A percentile compares a stretch with the other conserved stretches of the same genome.
phyloP scores from a whole-genome alignment of 495 filamentous ascomycete genomes.

The Lineolata rhizophorae region DNA sequence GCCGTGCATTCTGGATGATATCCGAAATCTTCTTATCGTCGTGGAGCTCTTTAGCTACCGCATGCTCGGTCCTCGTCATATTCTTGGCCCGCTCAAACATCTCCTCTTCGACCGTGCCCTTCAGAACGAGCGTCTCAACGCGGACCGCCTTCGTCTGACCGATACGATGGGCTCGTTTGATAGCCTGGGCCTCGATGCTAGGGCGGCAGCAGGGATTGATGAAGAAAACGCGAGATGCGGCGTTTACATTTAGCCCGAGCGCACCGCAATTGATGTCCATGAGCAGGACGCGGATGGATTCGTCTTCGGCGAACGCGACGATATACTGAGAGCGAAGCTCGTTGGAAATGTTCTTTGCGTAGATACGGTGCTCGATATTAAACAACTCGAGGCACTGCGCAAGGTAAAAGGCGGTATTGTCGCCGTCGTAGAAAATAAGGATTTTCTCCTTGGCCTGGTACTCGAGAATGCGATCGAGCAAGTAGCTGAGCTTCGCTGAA shows the following conservation, averaged over 20 bases:
- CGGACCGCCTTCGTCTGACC: constrained; percentile 60
- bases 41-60: constrained; percentile 43
- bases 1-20: constrained; percentile 53
- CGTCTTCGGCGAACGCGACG: constrained; percentile 47
- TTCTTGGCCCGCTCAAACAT: constrained; percentile 51
- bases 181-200: constrained; percentile 72
- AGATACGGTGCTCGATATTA: constrained; percentile 29
- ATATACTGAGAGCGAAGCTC: constrained; percentile 48
- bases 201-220: constrained; percentile 75
- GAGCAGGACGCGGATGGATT: constrained; percentile 45
- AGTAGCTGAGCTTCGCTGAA: constrained; percentile 73
- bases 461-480: constrained; percentile 45
- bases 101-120: constrained; percentile 64
- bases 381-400: constrained; percentile 51
- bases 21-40: constrained; percentile 57
- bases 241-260: constrained; percentile 63
- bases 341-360: constrained; percentile 44
- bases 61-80: constrained; percentile 60
- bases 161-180: constrained; percentile 78
- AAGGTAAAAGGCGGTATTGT: constrained; percentile 48
- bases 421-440: constrained; percentile 77
- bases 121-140: constrained; percentile 61
- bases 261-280: constrained; percentile 84
- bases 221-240: constrained; percentile 76
- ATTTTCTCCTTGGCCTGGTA: constrained; percentile 61